Conservation (phyloP, 345 rosid genomes). For the Kernera saxatilis region DNA sequence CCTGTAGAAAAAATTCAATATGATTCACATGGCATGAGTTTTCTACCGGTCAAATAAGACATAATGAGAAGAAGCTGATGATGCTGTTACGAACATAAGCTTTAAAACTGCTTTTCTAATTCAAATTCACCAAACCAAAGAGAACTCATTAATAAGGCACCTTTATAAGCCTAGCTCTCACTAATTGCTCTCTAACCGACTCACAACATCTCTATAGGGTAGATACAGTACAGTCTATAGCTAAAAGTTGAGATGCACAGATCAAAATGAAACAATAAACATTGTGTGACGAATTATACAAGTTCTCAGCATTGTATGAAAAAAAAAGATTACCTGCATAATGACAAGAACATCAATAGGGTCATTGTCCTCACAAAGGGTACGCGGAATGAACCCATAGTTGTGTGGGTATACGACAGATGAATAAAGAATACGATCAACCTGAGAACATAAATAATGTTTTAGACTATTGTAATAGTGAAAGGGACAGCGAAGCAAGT, state of each 20-base stretch:
- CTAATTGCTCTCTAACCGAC: neutral
- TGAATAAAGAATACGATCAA: constrained; percentile 87
- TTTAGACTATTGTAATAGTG: neutral
- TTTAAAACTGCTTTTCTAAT: neutral
- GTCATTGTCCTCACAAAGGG: constrained; percentile 95
- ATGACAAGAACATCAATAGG: constrained; percentile 95
- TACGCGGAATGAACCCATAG: constrained; percentile 97
- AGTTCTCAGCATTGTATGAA: neutral
- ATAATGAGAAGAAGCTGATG: neutral
- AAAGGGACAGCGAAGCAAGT: neutral
- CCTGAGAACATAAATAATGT: constrained; percentile 39
- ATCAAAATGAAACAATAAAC: neutral
- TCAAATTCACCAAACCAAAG: neutral
- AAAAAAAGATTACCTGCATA: constrained; percentile 67
- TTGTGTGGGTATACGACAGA: constrained; percentile 99
- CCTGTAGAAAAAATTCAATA: constrained; percentile 38
- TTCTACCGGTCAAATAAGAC: neutral
- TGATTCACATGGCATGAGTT: neutral
- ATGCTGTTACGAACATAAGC: neutral
- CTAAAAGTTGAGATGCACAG: neutral
- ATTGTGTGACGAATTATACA: neutral
- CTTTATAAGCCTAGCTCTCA: neutral
- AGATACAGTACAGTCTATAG: neutral
- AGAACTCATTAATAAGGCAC: neutral
- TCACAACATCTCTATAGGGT: neutral